Evolutionary conservation across 495 filamentous ascomycete genomes (phyloP).

Genomic region (Ascobolus immersus): DNA sequence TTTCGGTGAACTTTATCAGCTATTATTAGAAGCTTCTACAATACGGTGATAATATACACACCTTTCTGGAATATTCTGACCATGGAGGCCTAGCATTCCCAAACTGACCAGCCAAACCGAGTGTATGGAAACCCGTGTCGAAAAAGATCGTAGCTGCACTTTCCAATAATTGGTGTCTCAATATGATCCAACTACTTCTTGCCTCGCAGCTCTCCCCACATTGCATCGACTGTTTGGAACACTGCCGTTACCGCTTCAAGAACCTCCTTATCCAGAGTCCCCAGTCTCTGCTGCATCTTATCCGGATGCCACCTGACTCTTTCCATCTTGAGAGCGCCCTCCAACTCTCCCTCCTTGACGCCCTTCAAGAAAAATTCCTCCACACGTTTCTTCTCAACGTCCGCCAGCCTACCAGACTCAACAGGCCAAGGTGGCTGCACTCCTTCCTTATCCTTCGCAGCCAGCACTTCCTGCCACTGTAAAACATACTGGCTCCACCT

Average conservation of each 20-base stretch:
- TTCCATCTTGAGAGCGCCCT: conserved; percentile 49
- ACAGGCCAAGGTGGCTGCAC: conserved; percentile 51
- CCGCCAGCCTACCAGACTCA: conserved; percentile 29
- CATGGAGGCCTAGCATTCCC: too few species aligned
- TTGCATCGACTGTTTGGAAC: conserved; percentile 66
- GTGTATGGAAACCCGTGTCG: too few species aligned
- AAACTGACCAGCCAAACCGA: too few species aligned
- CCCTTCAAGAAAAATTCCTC: conserved; percentile 33
- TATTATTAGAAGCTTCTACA: too few species aligned
- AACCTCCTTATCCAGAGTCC: conserved; percentile 37
- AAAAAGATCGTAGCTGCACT: too few species aligned
- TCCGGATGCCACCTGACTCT: conserved; percentile 92
- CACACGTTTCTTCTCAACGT: conserved; percentile 36
- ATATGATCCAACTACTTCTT: too few species aligned
- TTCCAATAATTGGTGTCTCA: too few species aligned
- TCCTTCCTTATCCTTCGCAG: conserved; percentile 13
- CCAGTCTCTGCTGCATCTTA: conserved; percentile 81
- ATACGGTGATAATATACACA: too few species aligned
- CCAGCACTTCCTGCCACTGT: conserved; percentile 34
- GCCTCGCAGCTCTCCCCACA: conserved; percentile 39
- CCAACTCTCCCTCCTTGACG: conserved; percentile 10
- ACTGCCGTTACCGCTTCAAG: conserved; percentile 66
- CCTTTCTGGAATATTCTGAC: too few species aligned
- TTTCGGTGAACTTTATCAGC: too few species aligned
- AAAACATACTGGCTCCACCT: conserved; percentile 38